Evolutionary conservation across 192 early-diverging fungal genomes (phyloP).

Genomic region (Backusella macrospora): DNA sequence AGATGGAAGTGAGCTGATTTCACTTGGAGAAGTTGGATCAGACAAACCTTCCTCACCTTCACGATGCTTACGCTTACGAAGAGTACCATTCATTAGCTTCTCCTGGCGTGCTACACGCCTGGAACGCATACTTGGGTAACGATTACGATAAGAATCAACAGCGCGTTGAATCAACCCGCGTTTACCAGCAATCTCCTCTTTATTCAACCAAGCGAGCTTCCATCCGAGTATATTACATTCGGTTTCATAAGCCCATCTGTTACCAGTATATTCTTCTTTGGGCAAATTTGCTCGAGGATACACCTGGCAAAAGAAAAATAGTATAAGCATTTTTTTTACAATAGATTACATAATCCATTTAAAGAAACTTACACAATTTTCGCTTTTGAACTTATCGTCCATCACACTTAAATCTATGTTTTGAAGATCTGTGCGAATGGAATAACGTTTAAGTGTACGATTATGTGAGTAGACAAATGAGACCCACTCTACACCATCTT

Average conservation of each 20-base stretch:
- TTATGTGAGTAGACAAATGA: constrained; percentile 71
- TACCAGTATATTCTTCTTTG: constrained; percentile 67
- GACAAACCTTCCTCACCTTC: constrained; percentile 25
- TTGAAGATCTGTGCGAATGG: constrained; percentile 76
- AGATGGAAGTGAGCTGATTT: background rate
- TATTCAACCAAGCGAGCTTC: constrained; percentile 82
- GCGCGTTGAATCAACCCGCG: constrained; percentile 83
- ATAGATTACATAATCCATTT: background rate
- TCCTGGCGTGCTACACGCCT: constrained; percentile 76
- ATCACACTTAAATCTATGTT: constrained; percentile 49
- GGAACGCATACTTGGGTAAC: constrained; percentile 70
- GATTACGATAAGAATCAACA: constrained; percentile 80
- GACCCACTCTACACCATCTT: constrained; percentile 67
- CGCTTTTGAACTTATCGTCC: constrained; percentile 60
- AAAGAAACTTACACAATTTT: constrained; percentile 69
- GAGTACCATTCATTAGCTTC: constrained; percentile 63
- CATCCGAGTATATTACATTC: constrained; percentile 85
- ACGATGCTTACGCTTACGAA: constrained; percentile 48
- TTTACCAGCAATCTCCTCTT: constrained; percentile 61
- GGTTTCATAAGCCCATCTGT: constrained; percentile 84
- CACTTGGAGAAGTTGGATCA: background rate
- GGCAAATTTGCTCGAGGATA: constrained; percentile 82
- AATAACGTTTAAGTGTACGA: constrained; percentile 63
- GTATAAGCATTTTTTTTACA: background rate
- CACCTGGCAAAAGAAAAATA: constrained; percentile 23